phyloP scores from a whole-genome alignment of 768 basidiomycete genomes.

The Leccinum ochraceum region DNA sequence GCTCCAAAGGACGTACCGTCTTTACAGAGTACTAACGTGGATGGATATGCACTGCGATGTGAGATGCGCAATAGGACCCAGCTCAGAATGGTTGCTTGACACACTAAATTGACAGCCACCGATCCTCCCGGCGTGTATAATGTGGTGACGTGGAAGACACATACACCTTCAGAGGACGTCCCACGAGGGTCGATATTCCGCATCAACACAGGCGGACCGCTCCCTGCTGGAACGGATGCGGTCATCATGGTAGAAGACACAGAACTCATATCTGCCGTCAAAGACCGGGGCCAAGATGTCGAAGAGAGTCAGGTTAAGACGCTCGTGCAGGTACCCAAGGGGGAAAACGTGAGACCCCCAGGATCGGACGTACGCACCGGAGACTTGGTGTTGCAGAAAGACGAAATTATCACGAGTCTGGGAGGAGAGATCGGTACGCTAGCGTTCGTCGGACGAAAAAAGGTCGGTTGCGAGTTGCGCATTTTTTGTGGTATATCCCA shows the following conservation, averaged over 20 bases:
- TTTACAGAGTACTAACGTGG: constrained; percentile 75
- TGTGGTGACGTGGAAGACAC: constrained; percentile 59
- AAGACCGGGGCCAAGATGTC: constrained; percentile 38
- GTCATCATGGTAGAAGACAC: constrained; percentile 97
- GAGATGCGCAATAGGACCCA: constrained; percentile 17
- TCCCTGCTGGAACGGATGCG: constrained; percentile 73
- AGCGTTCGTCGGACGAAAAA: constrained; percentile 71
- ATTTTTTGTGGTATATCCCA: background rate
- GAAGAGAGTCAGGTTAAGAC: constrained; percentile 77
- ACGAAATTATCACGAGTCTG: constrained; percentile 57
- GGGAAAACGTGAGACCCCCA: constrained; percentile 72
- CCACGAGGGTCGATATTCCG: constrained; percentile 54
- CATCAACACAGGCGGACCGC: constrained; percentile 83
- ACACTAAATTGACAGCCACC: constrained; percentile 44
- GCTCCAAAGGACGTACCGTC: constrained; percentile 65
- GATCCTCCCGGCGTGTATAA: constrained; percentile 65
- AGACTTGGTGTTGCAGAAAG: constrained; percentile 63
- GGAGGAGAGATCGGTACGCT: constrained; percentile 88
- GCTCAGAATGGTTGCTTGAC: constrained; percentile 4
- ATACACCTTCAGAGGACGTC: constrained; percentile 31
- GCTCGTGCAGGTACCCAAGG: constrained; percentile 55
- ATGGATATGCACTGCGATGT: constrained; percentile 86
- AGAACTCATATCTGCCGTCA: constrained; percentile 56
- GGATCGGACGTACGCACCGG: constrained; percentile 75
- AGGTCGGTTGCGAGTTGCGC: constrained; percentile 43